Conservation (phyloP, 306 rosid species). For the Cicer arietinum region DNA sequence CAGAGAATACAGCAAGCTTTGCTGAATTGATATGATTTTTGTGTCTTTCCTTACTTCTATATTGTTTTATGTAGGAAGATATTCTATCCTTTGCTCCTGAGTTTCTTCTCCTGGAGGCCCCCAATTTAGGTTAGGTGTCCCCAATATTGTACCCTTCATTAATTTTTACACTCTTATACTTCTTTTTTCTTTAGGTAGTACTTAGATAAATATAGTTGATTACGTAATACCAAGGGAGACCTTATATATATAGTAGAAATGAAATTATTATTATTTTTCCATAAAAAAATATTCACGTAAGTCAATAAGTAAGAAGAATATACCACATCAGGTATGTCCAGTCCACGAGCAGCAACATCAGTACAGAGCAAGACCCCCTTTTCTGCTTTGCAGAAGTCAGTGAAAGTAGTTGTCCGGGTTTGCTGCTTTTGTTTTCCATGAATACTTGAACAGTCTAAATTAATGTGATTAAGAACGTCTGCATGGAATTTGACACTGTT, state of each 20-base stretch:
- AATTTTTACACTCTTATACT: neutral
- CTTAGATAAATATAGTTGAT: conserved; percentile 27
- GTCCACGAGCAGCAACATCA: conserved; percentile 97
- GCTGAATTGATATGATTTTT: conserved; percentile 22
- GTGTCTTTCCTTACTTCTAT: neutral
- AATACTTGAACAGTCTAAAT: conserved; percentile 72
- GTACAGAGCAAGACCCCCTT: conserved; percentile 91
- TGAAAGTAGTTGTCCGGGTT: conserved; percentile 76
- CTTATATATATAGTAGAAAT: conserved; percentile 1
- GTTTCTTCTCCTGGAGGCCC: conserved; percentile 17
- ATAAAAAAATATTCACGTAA: conserved; percentile 16
- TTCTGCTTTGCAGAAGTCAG: conserved; percentile 82
- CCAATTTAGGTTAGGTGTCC: conserved; percentile 13
- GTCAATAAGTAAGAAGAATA: conserved; percentile 21
- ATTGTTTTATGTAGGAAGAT: neutral
- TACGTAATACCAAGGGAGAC: neutral
- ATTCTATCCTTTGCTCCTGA: neutral
- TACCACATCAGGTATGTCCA: conserved; percentile 93
- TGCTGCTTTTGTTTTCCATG: conserved; percentile 97
- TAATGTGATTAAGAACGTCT: conserved; percentile 75
- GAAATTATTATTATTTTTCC: conserved; percentile 8
- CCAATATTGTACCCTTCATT: neutral
- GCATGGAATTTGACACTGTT: conserved; percentile 88
- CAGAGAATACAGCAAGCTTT: neutral
- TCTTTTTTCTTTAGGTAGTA: neutral